These are phyloP conservation scores for Cavenderia fasciculata DNA, from an alignment of 78 protist species.

Conservation along the genomic window DNA sequence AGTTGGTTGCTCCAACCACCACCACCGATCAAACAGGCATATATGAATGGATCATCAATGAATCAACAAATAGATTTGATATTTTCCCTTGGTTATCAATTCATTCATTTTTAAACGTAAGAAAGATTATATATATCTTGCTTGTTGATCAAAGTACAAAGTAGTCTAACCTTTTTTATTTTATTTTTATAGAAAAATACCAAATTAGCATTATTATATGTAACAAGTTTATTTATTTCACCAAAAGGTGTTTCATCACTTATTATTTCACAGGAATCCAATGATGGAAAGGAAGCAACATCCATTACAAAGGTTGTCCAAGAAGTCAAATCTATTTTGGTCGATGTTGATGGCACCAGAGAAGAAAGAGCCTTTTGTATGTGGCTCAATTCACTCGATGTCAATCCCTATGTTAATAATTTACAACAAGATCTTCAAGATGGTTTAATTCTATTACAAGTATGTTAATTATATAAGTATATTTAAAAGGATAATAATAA, in stretches of 20 bases:
- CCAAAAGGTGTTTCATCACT: constrained; percentile 76
- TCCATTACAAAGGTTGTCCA: constrained; percentile 25
- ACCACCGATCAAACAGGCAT: neutral
- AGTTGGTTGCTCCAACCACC: neutral
- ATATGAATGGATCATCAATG: constrained; percentile 6
- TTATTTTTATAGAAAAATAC: constrained; percentile 20
- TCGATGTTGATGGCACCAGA: constrained; percentile 84
- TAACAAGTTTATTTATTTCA: constrained; percentile 61
- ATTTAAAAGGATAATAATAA: neutral
- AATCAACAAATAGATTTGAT: constrained; percentile 6
- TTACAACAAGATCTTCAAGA: constrained; percentile 81
- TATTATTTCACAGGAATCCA: neutral
- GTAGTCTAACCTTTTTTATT: neutral
- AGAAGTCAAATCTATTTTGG: neutral
- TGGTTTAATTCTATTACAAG: constrained; percentile 70
- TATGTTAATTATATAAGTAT: neutral
- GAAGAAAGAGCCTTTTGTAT: constrained; percentile 89
- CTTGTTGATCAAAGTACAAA: neutral
- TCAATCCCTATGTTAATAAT: constrained; percentile 55
- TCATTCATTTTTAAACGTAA: constrained; percentile 10
- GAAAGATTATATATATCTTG: neutral
- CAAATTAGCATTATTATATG: constrained; percentile 21
- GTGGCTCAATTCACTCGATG: constrained; percentile 87
- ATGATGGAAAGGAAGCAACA: neutral
- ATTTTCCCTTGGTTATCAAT: constrained; percentile 52